Base-by-base conservation (phyloP, 2,329 filamentous ascomycete species). In the Aspergillus vadensis region DNA sequence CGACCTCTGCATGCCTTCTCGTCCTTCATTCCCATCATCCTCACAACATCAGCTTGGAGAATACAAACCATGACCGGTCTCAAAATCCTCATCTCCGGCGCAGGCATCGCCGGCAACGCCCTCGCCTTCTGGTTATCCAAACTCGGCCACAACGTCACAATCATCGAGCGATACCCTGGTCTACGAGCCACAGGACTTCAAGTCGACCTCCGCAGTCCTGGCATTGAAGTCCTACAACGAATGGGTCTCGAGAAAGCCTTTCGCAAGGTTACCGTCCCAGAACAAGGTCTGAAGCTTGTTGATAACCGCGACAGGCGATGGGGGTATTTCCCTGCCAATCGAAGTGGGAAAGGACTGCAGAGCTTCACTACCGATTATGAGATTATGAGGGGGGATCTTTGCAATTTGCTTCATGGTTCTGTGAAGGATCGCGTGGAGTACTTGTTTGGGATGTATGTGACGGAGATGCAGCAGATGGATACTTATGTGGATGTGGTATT, bases 331-430 rank as follows among this genome's bases (percentile, higher is more conserved):
- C 68, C 69, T 5, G 73, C 73, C 21, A 79, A 80, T 61, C 66
- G 69, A 23, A 72, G 79, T 0, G 81, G 39, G 58, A 61, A 72
- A 36, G 71, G 72, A 2, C 27, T 64, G 7, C 74, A 78, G 49
- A 72, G 68, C 19, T 74, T 83, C 23, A 82, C 81, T 0, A 77
- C 74, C 0, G 83, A 86, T 21, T 81, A 78, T 39, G 84, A 86
- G 70, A 85, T 86, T 51, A 80, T 86, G 77, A 74, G 84, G 8
- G 83, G 81, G 0, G 81, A 85, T 56, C 63, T 86, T 30, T 80
- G 77, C 12, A 67, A 65, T 1, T 65, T 86, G 1, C 59, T 86
- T 0, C 77, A 82, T 48, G 68, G 73, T 23, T 58, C 60, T 4
- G 63, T 59, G 4, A 67, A 70, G 39, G 62, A 69, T 1, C 43